A percentile compares a stretch with the other conserved stretches of the same genome.
Conservation (phyloP, 352 stramenopile species). For the Pythium dissotocum region DNA sequence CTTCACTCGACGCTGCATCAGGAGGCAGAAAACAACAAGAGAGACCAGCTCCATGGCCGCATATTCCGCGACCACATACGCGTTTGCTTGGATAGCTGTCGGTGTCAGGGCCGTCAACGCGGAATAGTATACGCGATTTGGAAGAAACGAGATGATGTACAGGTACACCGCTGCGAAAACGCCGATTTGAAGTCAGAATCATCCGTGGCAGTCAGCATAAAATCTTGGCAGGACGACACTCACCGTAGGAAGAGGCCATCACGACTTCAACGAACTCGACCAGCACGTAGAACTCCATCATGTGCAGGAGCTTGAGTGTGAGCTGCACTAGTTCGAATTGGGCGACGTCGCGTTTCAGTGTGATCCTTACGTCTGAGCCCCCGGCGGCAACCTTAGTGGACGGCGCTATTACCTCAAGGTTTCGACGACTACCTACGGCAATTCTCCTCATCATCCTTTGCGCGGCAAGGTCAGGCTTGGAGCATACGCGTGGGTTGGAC, state of each 20-base stretch:
- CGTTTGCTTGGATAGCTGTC: background rate
- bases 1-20: background rate
- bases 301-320: constrained; percentile 8
- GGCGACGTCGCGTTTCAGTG: too few relatives aligned
- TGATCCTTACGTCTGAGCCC: too few relatives aligned
- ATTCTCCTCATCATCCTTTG: too few relatives aligned
- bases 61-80: background rate
- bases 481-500: too few relatives aligned
- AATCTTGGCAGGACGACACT: too few relatives aligned
- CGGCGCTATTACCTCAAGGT: too few relatives aligned
- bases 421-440: too few relatives aligned
- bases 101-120: background rate
- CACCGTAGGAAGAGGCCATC: constrained; percentile 4
- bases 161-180: background rate
- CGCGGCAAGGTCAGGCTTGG: too few relatives aligned
- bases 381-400: too few relatives aligned
- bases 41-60: constrained; percentile 5
- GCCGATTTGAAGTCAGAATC: too few relatives aligned
- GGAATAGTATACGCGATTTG: constrained; percentile 14
- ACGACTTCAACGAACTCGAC: constrained; percentile 27
- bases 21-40: constrained; percentile 1
- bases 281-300: constrained; percentile 4
- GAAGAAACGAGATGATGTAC: background rate
- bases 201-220: too few relatives aligned
- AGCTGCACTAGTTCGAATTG: too few relatives aligned